Base-by-base conservation (phyloP, 495 filamentous ascomycete species). In the Hypoxylon fragiforme region DNA sequence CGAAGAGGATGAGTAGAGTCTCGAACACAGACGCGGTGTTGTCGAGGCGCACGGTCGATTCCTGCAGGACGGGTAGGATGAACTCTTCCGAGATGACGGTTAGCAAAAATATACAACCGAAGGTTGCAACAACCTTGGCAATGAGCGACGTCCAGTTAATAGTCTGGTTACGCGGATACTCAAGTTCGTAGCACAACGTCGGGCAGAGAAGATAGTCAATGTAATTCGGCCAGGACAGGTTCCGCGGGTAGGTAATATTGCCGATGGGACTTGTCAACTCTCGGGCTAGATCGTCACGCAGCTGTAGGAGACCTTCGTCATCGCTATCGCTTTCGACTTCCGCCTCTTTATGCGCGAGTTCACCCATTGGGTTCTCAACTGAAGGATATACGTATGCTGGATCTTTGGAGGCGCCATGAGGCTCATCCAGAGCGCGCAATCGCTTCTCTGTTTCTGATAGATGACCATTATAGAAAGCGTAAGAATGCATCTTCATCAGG, bases 401-500 rank as follows among this genome's bases (percentile, higher is more conserved):
- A 3, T 77, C 82, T 44, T 81, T 83, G 6, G 87, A 85, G 12
- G 82, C 83, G n/a, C 77, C 81, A 2, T 78, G 81, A 0, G 90
- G 88, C 19, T 87, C 76, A 70, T 98, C 94, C 7, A 98, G 85
- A 22, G 82, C 83, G 38, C 79, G 80, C 1, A 98, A 75, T 12
- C 89, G 84, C 58, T 86, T 85, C 70, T 91, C 81, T 0, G 89
- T 95, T 62, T 91, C 88, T 51, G 86, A 91, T 4, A 98, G 81
- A 72, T 98, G 94, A 1, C 94, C 94, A 64, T 94, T 96, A 73
- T 98, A 98, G 72, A 97, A 97, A 19, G 90, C 87, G 65, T 97
- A 98, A 0, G 92, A 96, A 65, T 98, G 94, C 79, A 98, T 90
- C 74, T 98, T 98, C 94, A 98, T 98, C 19, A 97, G 83, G 5